Evolutionary conservation across 306 rosid genomes (phyloP).

Genomic region (Hippophae tibetana): DNA sequence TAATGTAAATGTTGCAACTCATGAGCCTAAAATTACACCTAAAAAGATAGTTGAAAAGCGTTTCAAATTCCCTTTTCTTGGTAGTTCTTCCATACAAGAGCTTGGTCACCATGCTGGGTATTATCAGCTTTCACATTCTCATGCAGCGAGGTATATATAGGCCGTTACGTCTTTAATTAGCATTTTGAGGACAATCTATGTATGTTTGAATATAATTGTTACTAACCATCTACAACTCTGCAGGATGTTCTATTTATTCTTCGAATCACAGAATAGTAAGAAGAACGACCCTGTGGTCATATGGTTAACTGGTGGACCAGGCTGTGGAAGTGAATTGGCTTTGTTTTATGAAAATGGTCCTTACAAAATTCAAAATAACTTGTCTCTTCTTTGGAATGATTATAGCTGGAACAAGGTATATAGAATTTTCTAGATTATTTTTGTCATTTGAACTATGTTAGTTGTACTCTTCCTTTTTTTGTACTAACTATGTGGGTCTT

Average conservation of each 20-base stretch:
- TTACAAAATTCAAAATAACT: conserved; percentile 47
- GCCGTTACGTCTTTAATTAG: background rate
- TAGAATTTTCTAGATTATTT: no score
- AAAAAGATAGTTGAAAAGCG: conserved; percentile 50
- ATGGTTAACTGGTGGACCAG: conserved; percentile 95
- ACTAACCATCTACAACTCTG: background rate
- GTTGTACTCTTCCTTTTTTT: background rate
- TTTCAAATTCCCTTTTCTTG: conserved; percentile 47
- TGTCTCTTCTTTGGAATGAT: conserved; percentile 75
- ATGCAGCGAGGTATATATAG: conserved; percentile 64
- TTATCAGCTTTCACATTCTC: conserved; percentile 58
- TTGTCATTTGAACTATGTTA: background rate
- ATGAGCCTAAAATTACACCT: conserved; percentile 20
- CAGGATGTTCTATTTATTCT: conserved; percentile 94
- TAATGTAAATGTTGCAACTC: conserved; percentile 32
- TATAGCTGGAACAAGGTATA: conserved; percentile 86
- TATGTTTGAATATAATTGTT: no score
- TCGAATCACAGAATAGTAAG: conserved; percentile 55
- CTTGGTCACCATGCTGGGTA: conserved; percentile 93
- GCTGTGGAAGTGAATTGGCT: conserved; percentile 90
- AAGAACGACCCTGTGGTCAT: conserved; percentile 59
- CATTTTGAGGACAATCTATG: no score
- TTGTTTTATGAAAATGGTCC: conserved; percentile 94
- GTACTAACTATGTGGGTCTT: no score
- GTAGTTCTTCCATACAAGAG: conserved; percentile 46